These are phyloP conservation scores for Eucalyptus urophylla DNA, from an alignment of 345 rosid species.

Conservation along the genomic window DNA sequence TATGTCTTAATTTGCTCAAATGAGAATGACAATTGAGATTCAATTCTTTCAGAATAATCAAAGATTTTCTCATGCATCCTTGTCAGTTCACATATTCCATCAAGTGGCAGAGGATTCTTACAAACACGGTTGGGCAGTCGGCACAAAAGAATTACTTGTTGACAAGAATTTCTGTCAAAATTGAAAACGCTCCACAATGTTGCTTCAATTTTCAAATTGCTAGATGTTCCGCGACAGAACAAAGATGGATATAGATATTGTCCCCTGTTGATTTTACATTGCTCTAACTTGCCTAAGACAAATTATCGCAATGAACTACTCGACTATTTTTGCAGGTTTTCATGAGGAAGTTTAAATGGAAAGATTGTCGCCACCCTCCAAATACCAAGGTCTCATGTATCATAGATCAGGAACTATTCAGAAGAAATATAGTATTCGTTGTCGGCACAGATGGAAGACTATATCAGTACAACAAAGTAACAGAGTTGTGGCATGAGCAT, in stretches of 20 bases:
- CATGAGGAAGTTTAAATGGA: slow-evolving; percentile 48
- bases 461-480: slow-evolving; percentile 58
- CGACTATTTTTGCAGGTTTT: slow-evolving; percentile 25
- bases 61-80: neutral
- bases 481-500: slow-evolving; percentile 59
- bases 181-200: neutral
- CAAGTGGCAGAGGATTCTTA: neutral
- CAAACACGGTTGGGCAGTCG: neutral
- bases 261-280: neutral
- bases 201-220: neutral
- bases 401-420: slow-evolving; percentile 48
- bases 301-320: neutral
- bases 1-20: neutral
- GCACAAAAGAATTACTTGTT: neutral
- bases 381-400: slow-evolving; percentile 42
- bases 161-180: neutral
- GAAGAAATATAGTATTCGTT: slow-evolving; percentile 39
- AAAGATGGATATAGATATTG: neutral
- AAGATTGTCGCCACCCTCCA: slow-evolving; percentile 45
- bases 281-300: neutral
- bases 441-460: slow-evolving; percentile 34
- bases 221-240: neutral
- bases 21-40: neutral
- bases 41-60: neutral
- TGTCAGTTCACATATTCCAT: neutral